Percentiles rank a stretch among this genome's conserved stretches.
Evolutionary conservation across 257 asterid species (phyloP).

Genomic region (Solanum neorickii): DNA sequence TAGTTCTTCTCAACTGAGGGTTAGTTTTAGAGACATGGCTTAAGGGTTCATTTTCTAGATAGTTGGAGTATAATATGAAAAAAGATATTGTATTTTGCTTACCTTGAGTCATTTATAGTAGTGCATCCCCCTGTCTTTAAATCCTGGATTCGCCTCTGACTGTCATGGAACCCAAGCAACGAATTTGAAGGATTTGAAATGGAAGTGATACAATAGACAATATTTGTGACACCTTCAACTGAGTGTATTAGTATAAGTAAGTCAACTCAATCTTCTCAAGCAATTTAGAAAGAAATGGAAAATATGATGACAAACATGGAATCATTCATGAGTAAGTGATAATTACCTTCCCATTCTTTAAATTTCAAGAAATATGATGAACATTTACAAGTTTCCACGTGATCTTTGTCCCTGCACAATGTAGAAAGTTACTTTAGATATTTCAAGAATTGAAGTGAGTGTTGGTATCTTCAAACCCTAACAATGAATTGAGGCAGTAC

Average conservation of each 20-base stretch:
- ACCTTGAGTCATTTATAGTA: no score
- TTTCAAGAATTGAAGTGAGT: neutral
- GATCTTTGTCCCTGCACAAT: neutral
- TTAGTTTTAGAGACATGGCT: no score
- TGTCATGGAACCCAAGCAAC: neutral
- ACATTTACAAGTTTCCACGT: neutral
- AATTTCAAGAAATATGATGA: neutral
- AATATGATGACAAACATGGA: neutral
- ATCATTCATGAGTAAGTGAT: neutral
- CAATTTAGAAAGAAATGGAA: neutral
- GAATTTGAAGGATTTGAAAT: neutral
- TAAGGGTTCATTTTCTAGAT: no score
- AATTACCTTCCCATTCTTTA: neutral
- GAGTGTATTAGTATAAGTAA: neutral
- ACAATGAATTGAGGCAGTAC: neutral
- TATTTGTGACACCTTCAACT: neutral
- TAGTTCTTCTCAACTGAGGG: no score
- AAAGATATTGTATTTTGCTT: no score
- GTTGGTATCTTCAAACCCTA: neutral
- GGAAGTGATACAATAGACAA: neutral
- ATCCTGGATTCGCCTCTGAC: no score
- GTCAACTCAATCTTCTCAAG: neutral
- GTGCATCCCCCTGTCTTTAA: no score
- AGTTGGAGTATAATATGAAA: no score
- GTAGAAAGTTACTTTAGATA: neutral